Evolutionary conservation across 768 basidiomycete species (phyloP).

Genomic region (Leccinellum luteum): DNA sequence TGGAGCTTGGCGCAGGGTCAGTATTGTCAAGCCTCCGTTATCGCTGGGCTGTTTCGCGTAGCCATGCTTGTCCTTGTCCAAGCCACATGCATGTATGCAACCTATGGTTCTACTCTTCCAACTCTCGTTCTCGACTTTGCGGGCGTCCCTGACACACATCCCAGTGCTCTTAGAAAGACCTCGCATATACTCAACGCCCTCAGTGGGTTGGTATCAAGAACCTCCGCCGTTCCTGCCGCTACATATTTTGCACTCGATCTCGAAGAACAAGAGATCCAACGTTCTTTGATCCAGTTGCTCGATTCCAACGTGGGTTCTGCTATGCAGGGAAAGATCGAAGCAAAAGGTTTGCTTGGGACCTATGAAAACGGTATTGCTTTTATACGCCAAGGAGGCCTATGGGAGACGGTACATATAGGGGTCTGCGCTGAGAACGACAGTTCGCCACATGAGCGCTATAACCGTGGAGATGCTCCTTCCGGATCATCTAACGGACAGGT

Average conservation of each 20-base stretch:
- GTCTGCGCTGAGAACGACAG: not conserved
- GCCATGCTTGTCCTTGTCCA: not conserved
- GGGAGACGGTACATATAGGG: slow-evolving; percentile 4
- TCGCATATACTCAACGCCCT: slow-evolving; percentile 77
- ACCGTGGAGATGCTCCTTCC: slow-evolving; percentile 36
- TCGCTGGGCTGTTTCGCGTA: not conserved
- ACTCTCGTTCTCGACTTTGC: not conserved
- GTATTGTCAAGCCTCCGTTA: slow-evolving; percentile 21
- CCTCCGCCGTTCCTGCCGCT: slow-evolving; percentile 45
- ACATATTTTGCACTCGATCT: slow-evolving; percentile 94
- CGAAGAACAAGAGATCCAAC: slow-evolving; percentile 79
- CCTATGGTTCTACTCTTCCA: too few relatives aligned
- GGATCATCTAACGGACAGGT: slow-evolving; percentile 28
- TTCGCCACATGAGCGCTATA: slow-evolving; percentile 9
- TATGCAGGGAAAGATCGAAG: slow-evolving; percentile 69
- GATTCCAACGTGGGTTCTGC: slow-evolving; percentile 58
- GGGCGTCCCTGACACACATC: slow-evolving; percentile 9
- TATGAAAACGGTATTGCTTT: slow-evolving; percentile 88
- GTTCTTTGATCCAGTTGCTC: slow-evolving; percentile 69
- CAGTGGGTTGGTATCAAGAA: slow-evolving; percentile 47
- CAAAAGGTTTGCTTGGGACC: slow-evolving; percentile 86
- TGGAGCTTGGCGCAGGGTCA: slow-evolving; percentile 96
- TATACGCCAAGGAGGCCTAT: slow-evolving; percentile 46
- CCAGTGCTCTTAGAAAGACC: slow-evolving; percentile 84
- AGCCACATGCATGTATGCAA: not conserved